These are phyloP conservation scores for Skeletonema menzelii DNA, from an alignment of 108 stramenopile genomes.

Conservation along the genomic window DNA sequence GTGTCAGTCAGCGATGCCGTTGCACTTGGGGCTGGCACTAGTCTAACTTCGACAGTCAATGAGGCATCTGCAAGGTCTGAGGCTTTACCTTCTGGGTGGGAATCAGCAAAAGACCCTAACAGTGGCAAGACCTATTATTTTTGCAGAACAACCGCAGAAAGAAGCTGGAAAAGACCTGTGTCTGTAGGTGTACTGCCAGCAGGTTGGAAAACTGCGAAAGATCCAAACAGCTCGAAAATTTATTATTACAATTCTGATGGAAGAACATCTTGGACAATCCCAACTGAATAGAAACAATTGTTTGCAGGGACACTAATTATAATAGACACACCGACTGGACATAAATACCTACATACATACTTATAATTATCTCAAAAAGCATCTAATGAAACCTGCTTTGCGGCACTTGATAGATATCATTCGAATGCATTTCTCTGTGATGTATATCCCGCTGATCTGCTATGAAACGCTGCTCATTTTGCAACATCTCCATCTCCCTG, in stretches of 20 bases:
- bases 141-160: conserved; percentile 54
- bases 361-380: neutral
- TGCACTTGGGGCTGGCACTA: conserved; percentile 30
- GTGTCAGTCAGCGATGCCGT: conserved; percentile 30
- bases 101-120: conserved; percentile 61
- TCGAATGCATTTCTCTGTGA: neutral
- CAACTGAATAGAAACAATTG: conserved; percentile 20
- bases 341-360: too few species aligned
- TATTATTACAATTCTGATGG: conserved; percentile 75
- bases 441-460: neutral
- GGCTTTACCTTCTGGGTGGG: conserved; percentile 39
- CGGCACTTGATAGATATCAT: neutral
- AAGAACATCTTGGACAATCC: conserved; percentile 71
- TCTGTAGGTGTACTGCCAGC: conserved; percentile 39
- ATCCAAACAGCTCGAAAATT: conserved; percentile 54
- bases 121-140: conserved; percentile 79
- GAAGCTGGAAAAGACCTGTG: conserved; percentile 62
- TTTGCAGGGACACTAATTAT: too few species aligned
- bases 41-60: neutral
- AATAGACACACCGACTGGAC: neutral
- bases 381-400: neutral
- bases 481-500: neutral
- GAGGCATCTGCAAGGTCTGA: conserved; percentile 18
- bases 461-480: neutral
- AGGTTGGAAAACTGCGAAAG: conserved; percentile 72